Evolutionary conservation across 1,139 yeast species (phyloP), one percentile per base, ranked within the genome.

Genomic region (Pichia cactophila): DNA sequence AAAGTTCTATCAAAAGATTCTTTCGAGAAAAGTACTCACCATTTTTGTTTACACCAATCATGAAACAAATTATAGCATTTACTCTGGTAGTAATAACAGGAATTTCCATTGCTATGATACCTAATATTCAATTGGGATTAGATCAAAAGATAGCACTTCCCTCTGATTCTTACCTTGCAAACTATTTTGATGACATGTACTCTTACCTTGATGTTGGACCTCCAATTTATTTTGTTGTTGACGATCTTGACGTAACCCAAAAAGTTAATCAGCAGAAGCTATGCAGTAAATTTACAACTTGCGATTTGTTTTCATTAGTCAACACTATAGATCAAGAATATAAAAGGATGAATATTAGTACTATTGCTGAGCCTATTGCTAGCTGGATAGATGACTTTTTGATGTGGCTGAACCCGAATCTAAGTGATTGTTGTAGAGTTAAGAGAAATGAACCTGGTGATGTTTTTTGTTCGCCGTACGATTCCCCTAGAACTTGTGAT

Each of bases 381-480:
- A 84, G 85, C 59, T 92, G 97, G 97, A 70, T 89, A 47, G 98
- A 92, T 65, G 97, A 92, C 62, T 90, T 80, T 62, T 73, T 92
- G 55, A 76, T 81, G 44, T 92, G 94, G 86, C 69, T 90, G 53
- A 89, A 89, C 61, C 98, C 98, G 0, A 78, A 77, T 43, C 72
- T 90, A 47, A 94, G 84, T 56, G 85, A 86, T 57, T 92, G 98
- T 66, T 92, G 97, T 61, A 71, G 95, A 31, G 70, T 81, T 39
- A 75, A 74, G 54, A 83, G 81, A 58, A 43, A 26, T 42, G 41
- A 44, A 36, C 48, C 69, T 64, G 41, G 29, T 23, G 29, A 23
- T 38, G 75, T 77, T 52, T 77, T 85, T 51, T 88, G 96, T 61
- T 67, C 80, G 0, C 87, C 94, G 1, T 68, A 68, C 54, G 81